Percentiles rank a stretch among this genome's conserved stretches.
These are phyloP conservation scores for Ballota nigra DNA, from an alignment of 257 asterid species.

Conservation along the genomic window DNA sequence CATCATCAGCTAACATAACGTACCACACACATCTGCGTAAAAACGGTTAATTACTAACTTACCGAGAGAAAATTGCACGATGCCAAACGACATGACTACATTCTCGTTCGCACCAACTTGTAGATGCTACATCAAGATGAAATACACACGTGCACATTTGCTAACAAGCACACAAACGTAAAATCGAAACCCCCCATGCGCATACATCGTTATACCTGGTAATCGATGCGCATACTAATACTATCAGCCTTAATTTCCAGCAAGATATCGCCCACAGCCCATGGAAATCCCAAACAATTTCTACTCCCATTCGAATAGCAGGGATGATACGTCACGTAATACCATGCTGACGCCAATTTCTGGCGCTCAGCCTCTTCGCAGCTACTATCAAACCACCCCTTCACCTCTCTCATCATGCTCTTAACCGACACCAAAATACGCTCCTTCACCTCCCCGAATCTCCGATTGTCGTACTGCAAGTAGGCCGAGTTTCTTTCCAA, in stretches of 20 bases:
- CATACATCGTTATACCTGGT: slow-evolving; percentile 1
- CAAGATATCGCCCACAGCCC: slow-evolving; percentile 75
- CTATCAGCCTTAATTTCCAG: slow-evolving; percentile 50
- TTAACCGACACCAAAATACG: slow-evolving; percentile 67
- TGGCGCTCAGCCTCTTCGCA: slow-evolving; percentile 32
- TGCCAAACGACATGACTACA: too few species aligned
- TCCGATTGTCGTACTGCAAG: slow-evolving; percentile 73
- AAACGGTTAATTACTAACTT: too few species aligned
- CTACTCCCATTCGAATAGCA: slow-evolving; percentile 39
- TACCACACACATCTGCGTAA: too few species aligned
- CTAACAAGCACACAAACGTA: too few species aligned
- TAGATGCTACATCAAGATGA: neutral
- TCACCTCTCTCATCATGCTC: slow-evolving; percentile 71
- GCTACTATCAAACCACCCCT: slow-evolving; percentile 55
- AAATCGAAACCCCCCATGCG: too few species aligned
- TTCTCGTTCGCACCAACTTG: too few species aligned
- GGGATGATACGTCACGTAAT: slow-evolving; percentile 68
- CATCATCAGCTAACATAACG: too few species aligned
- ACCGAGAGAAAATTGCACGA: neutral
- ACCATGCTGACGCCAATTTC: slow-evolving; percentile 91
- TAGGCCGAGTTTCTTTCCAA: slow-evolving; percentile 53
- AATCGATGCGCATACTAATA: slow-evolving; percentile 14
- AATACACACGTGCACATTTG: neutral
- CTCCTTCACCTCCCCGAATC: slow-evolving; percentile 77
- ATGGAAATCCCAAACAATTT: slow-evolving; percentile 82